Evolutionary conservation across 495 filamentous ascomycete species (phyloP).

Genomic region (Clohesyomyces aquaticus): DNA sequence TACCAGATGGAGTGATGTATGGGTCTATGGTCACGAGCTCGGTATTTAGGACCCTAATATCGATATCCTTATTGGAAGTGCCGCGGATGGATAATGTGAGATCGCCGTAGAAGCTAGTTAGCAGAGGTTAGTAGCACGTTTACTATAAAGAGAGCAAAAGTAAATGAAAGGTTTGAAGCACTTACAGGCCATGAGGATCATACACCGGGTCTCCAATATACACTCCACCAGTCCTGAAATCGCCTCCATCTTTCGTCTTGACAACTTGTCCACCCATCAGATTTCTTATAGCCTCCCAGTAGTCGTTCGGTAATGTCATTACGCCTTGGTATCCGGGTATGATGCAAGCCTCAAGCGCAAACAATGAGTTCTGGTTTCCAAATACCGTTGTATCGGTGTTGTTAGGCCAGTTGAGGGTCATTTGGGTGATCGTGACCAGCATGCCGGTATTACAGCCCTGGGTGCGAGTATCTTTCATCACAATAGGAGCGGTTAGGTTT

Average conservation of each 20-base stretch:
- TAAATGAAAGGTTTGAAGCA: not conserved
- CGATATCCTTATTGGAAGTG: slow-evolving; percentile 17
- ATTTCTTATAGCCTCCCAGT: not conserved
- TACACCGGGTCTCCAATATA: slow-evolving; percentile 9
- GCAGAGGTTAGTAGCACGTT: not conserved
- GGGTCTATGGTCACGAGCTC: slow-evolving; percentile 10
- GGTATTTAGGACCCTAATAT: slow-evolving; percentile 19
- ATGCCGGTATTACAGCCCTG: not conserved
- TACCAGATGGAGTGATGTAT: not conserved
- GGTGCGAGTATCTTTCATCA: not conserved
- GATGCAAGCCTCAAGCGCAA: not conserved
- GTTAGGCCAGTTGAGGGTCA: not conserved
- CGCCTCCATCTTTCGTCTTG: not conserved
- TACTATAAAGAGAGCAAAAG: not conserved
- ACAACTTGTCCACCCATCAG: slow-evolving; percentile 19
- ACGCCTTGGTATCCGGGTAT: not conserved
- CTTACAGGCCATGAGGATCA: slow-evolving; percentile 16
- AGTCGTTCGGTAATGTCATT: not conserved
- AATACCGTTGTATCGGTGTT: not conserved
- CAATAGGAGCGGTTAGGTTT: not conserved
- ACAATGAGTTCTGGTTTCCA: not conserved
- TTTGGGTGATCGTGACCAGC: not conserved
- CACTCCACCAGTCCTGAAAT: not conserved
- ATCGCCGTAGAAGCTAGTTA: slow-evolving; percentile 23
- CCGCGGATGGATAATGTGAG: slow-evolving; percentile 3